phyloP scores from a whole-genome alignment of 2,329 filamentous ascomycete genomes.

The Gliomastix tumulicola region DNA sequence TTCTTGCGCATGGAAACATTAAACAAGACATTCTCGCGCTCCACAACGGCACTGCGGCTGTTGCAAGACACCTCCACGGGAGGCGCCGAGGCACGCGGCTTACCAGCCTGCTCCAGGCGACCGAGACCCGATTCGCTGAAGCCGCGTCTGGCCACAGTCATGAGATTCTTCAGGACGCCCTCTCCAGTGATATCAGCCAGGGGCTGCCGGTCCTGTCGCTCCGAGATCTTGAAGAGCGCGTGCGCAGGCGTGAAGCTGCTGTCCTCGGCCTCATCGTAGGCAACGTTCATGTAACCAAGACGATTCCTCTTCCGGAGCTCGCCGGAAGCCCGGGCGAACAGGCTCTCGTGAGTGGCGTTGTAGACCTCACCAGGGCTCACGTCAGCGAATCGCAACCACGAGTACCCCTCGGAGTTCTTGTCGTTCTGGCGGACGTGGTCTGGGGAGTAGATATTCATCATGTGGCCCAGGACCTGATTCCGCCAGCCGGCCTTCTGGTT shows the following conservation, averaged over 20 bases:
- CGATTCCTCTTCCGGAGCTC: slow-evolving; percentile 47
- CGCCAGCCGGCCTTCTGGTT: slow-evolving; percentile 76
- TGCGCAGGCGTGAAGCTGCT: slow-evolving; percentile 63
- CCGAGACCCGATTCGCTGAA: slow-evolving; percentile 67
- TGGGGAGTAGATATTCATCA: slow-evolving; percentile 88
- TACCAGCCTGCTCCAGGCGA: slow-evolving; percentile 73
- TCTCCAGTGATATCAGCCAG: slow-evolving; percentile 64
- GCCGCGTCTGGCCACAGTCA: slow-evolving; percentile 66
- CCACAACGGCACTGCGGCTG: slow-evolving; percentile 55
- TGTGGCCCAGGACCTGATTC: slow-evolving; percentile 65
- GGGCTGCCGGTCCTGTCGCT: slow-evolving; percentile 59
- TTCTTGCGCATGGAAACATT: slow-evolving; percentile 67
- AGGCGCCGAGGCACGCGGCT: slow-evolving; percentile 74
- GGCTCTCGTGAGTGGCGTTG: slow-evolving; percentile 57
- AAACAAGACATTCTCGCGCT: slow-evolving; percentile 72
- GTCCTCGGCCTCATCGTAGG: slow-evolving; percentile 62
- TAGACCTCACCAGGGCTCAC: slow-evolving; percentile 67
- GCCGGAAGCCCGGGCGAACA: slow-evolving; percentile 68
- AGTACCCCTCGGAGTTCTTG: slow-evolving; percentile 62
- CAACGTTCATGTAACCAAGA: slow-evolving; percentile 58
- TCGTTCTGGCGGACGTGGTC: slow-evolving; percentile 65
- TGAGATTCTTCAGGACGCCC: slow-evolving; percentile 65
- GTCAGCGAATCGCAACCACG: slow-evolving; percentile 85
- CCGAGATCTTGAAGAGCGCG: slow-evolving; percentile 73
- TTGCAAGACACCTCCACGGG: slow-evolving; percentile 76